Base-by-base conservation (phyloP, 2,329 filamentous ascomycete genomes). In the Cercospora canescens region DNA sequence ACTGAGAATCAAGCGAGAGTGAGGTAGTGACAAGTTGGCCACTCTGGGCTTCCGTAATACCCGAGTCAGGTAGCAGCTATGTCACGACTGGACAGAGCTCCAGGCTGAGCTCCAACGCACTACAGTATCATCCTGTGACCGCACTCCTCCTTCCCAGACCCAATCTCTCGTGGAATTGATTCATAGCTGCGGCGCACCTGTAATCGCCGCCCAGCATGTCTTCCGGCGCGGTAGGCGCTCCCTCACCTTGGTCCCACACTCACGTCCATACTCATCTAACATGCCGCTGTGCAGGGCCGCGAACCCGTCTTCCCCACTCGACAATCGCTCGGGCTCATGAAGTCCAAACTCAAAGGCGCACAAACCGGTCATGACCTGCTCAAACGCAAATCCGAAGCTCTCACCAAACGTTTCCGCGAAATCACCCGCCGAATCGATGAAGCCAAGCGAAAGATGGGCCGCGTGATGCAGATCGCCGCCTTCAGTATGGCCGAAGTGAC, bases 381-480 rank as follows among this genome's bases (percentile, higher is more conserved):
- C 70, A 99, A 99, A 85, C 87, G 95, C 77, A 99, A 99, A 86
- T 97, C 94, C 80, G 95, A 99, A 82, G 95, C 95, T 74, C 84
- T 99, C 69, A 99, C 95, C 71, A 99, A 99, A 93, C 74, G 76
- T 61, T 81, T 81, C 73, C 71, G 78, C 92, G 95, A 99, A 76
- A 99, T 99, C 76, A 97, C 95, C 58, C 89, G 89, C 79, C 91
- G 95, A 76, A 99, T 99, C 81, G 94, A 99, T 83, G 95, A 99
- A 80, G 95, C 95, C 48, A 99, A 99, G 82, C 91, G 94, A 74
- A 99, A 99, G 84, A 99, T 99, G 94, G 95, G 95, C 65, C 88
- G 94, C 35, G 95, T 99, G 39, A 99, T 99, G 95, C 94, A 98
- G 80, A 96, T 99, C 76, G 95, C 95, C 45, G 94, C 95, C 54